Conservation (phyloP, 768 basidiomycete species). For the Mycena capillaripes region DNA sequence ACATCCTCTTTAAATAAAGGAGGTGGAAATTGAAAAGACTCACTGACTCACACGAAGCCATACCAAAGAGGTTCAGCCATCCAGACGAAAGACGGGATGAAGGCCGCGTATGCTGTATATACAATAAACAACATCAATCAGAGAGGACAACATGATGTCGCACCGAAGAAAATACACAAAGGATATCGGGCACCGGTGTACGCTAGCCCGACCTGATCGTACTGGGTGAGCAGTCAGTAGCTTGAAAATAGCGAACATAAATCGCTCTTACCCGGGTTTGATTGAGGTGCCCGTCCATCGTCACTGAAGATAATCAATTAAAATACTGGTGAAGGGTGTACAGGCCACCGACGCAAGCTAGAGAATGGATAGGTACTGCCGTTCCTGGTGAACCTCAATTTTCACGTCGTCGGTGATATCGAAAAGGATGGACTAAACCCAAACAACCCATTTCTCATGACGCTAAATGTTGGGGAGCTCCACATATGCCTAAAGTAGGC, state of each 20-base stretch:
- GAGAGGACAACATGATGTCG: neutral
- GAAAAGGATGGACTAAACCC: too few species aligned
- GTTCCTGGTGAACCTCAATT: constrained; percentile 16
- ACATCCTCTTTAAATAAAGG: neutral
- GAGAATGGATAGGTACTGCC: constrained; percentile 11
- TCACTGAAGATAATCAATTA: neutral
- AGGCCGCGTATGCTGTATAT: constrained; percentile 4
- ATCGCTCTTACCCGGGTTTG: constrained; percentile 1
- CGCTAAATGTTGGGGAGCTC: constrained; percentile 13
- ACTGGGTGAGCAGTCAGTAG: neutral
- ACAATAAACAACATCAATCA: neutral
- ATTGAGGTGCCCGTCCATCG: neutral
- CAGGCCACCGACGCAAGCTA: neutral
- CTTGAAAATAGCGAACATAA: neutral
- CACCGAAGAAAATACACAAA: constrained; percentile 10
- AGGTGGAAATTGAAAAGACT: neutral
- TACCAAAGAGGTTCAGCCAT: constrained; percentile 7
- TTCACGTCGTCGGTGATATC: too few species aligned
- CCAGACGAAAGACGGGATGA: constrained; percentile 9
- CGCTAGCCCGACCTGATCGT: constrained; percentile 15
- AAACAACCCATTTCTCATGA: constrained; percentile 23
- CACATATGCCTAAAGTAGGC: constrained; percentile 13
- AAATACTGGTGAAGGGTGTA: neutral
- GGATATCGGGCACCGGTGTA: constrained; percentile 18
- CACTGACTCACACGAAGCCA: constrained; percentile 1